Conservation (phyloP, 176 grass and related monocot species). For the Oryza meyeriana region DNA sequence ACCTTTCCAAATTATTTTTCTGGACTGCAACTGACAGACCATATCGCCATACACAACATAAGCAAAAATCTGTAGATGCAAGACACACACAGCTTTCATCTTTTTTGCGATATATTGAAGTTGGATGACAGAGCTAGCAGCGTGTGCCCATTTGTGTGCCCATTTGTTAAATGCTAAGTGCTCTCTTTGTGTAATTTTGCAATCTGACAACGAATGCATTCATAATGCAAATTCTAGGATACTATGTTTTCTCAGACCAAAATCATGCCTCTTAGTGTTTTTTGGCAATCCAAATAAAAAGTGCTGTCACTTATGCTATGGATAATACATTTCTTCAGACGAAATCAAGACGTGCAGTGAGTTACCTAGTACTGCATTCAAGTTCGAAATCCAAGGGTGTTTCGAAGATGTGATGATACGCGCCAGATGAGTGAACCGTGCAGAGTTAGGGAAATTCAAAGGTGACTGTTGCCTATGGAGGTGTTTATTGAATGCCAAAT, state of each 20-base stretch:
- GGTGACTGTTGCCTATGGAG: slow-evolving; percentile 19
- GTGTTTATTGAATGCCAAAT: slow-evolving; percentile 12
- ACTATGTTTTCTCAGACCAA: neutral
- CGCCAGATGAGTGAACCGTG: slow-evolving; percentile 1
- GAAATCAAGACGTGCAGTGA: slow-evolving; percentile 25
- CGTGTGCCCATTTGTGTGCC: neutral
- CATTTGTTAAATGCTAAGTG: slow-evolving; percentile 4
- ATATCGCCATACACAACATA: neutral
- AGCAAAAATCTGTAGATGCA: neutral
- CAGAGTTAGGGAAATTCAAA: slow-evolving; percentile 33
- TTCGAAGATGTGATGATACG: slow-evolving; percentile 28
- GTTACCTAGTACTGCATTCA: slow-evolving; percentile 22
- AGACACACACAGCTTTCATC: neutral
- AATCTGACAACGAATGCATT: too few species aligned
- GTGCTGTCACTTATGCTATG: slow-evolving; percentile 22
- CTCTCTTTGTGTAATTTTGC: neutral
- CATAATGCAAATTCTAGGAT: too few species aligned
- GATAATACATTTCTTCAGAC: slow-evolving; percentile 41
- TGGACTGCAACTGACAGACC: neutral
- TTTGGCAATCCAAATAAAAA: neutral
- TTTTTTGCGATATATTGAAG: neutral
- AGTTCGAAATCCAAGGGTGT: slow-evolving; percentile 25
- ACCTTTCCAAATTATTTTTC: neutral
- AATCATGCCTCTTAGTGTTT: neutral
- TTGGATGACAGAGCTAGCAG: neutral